Base-by-base conservation (phyloP, 768 basidiomycete species). In the Hygrophorus pudorinus region DNA sequence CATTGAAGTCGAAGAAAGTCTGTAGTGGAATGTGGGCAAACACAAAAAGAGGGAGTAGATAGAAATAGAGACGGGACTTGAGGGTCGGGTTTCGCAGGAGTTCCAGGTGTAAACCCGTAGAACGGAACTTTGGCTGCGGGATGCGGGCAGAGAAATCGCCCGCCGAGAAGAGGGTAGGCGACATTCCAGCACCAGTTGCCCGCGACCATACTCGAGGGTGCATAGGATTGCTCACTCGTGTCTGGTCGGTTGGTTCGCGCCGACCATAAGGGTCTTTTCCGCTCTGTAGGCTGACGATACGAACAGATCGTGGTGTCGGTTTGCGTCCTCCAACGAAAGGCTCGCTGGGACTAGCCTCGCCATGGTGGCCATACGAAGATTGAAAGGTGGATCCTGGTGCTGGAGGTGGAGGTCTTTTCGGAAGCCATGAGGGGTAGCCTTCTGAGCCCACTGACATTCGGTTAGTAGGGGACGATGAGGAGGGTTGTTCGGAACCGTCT, bases 1-100 rank as follows among this genome's bases (percentile, higher is more conserved):
- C 79, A 59, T 92, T 91, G 60, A 91, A 89, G 57, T 94, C 91
- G 59, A 93, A 80, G 57, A 84, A 92, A 1, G 82, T 79, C 59
- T 91, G 88, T 7, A 86, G 58, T 18, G 78, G 77, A 32, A 88
- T 63, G 56, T 87, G 81, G 14, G 75, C 78, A 58, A 89, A 78
- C 5, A 77, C 71, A 50, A 88, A 59, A 12, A 88, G 32, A n/a
- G 82, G 84, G 57, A 76, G 79, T 28, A 83, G 56, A 55, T 76
- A 80, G 61, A 77, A 89, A 60, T 79, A 79, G 37, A 82, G 54
- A 51, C 65, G 75, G 51, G 73, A 72, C 47, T 60, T 62, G 54
- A 59, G 54, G 17, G 74, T 74, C 2, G 83, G 82, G 56, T 71
- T 77, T 49, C 74, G 73, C 45, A 88, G 56, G 21, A 85, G 67